Evolutionary conservation across 176 grass and related monocot genomes (phyloP).

Genomic region (Dactylis glomerata): DNA sequence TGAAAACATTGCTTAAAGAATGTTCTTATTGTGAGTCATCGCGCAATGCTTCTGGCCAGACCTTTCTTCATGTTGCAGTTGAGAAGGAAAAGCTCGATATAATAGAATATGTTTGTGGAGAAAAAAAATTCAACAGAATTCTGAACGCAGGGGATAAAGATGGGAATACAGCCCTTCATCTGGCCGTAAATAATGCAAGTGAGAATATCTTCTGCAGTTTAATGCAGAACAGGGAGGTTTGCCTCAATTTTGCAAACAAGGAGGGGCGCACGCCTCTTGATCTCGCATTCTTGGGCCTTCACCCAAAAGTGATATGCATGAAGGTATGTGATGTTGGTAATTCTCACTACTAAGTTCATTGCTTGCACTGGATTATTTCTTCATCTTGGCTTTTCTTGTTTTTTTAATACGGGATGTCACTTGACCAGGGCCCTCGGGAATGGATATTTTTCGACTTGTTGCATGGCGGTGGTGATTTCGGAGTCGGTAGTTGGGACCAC

Average conservation of each 20-base stretch:
- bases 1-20: not conserved
- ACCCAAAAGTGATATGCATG: not conserved
- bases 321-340: not conserved
- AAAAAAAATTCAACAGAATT: not conserved
- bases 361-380: too few relatives aligned
- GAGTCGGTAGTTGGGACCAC: not conserved
- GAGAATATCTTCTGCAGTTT: not conserved
- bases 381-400: not conserved
- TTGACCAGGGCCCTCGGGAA: not conserved
- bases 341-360: too few relatives aligned
- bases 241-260: not conserved
- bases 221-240: not conserved
- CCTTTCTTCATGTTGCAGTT: not conserved
- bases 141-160: not conserved
- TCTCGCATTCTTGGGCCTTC: not conserved
- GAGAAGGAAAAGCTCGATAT: not conserved
- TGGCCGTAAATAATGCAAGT: not conserved
- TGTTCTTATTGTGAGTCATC: not conserved
- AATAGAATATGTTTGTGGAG: not conserved
- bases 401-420: not conserved
- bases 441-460: not conserved
- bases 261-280: not conserved
- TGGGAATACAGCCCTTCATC: conserved; percentile 1
- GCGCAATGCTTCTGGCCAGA: not conserved
- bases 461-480: not conserved